These are phyloP conservation scores for Hypoxylon sp. DNA, from an alignment of 2,329 filamentous ascomycete genomes.

Conservation along the genomic window DNA sequence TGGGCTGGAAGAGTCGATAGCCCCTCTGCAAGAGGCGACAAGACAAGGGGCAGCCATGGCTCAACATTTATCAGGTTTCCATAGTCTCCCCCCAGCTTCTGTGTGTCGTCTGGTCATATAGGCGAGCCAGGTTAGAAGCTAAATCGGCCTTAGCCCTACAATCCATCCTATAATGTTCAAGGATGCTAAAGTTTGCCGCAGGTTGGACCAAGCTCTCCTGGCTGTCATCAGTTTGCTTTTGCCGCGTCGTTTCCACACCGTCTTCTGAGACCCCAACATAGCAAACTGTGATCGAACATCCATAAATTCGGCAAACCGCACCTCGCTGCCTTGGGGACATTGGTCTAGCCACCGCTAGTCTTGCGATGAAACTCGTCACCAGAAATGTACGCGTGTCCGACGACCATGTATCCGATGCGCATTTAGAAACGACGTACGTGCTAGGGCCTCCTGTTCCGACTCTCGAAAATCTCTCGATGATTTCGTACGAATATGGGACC, in stretches of 20 bases:
- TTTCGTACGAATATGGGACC: background rate
- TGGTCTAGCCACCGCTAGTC: background rate
- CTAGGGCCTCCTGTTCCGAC: background rate
- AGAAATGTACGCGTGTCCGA: background rate
- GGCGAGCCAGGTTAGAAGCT: background rate
- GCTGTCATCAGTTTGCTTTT: slow-evolving; percentile 5
- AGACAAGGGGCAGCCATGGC: background rate
- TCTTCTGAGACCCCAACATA: slow-evolving; percentile 1
- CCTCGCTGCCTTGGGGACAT: background rate
- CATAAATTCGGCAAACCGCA: background rate
- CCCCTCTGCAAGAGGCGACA: background rate
- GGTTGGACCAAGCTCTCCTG: slow-evolving; percentile 3
- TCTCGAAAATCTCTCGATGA: background rate
- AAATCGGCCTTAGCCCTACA: background rate
- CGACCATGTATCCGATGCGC: background rate
- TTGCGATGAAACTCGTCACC: background rate
- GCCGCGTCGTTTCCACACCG: slow-evolving; percentile 4
- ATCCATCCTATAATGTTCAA: background rate
- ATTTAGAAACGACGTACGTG: background rate
- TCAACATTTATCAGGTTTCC: background rate
- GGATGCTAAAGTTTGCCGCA: background rate
- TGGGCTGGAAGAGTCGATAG: background rate
- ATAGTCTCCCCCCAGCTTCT: background rate
- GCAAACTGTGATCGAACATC: background rate
- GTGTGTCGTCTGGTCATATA: background rate